Conservation (phyloP, 2,329 filamentous ascomycete species). For the Falciphora oryzae region DNA sequence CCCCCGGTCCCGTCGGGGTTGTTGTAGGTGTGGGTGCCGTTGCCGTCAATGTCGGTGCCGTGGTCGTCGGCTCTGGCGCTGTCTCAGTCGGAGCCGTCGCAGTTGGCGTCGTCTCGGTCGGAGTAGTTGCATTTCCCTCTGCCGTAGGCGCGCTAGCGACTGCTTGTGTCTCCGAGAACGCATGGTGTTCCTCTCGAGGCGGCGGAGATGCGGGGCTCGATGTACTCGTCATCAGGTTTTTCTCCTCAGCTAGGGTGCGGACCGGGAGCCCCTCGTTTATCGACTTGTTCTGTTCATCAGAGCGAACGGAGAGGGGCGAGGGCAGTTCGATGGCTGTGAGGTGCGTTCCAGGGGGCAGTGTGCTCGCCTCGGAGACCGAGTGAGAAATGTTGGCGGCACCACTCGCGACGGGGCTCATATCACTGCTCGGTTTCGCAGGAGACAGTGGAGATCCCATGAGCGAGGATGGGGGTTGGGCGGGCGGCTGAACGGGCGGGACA, state of each 20-base stretch:
- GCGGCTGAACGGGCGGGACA: not conserved
- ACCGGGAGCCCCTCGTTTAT: slow-evolving; percentile 19
- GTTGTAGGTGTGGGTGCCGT: slow-evolving; percentile 15
- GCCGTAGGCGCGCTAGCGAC: no score
- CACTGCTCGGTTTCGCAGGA: not conserved
- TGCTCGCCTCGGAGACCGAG: slow-evolving; percentile 32
- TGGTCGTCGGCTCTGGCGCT: not conserved
- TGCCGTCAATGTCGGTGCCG: slow-evolving; percentile 9
- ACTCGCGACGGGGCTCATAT: not conserved
- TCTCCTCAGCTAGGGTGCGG: slow-evolving; percentile 40
- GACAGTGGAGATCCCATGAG: not conserved
- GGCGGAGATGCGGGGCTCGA: slow-evolving; percentile 30
- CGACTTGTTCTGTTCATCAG: slow-evolving; percentile 22
- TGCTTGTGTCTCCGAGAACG: slow-evolving; percentile 14
- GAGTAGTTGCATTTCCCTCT: not conserved
- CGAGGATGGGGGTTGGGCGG: not conserved
- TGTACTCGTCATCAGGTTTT: slow-evolving; percentile 29
- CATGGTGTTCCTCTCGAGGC: slow-evolving; percentile 34
- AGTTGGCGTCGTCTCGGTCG: slow-evolving; percentile 1
- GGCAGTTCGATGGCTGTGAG: slow-evolving; percentile 30
- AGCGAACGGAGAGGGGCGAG: slow-evolving; percentile 36
- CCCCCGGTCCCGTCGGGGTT: slow-evolving; percentile 4
- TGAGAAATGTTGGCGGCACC: slow-evolving; percentile 22
- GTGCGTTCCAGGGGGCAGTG: slow-evolving; percentile 22
- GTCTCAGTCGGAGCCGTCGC: not conserved